Base-by-base conservation (phyloP, 805 yeast genomes). In the Saturnispora serradocipensis region DNA sequence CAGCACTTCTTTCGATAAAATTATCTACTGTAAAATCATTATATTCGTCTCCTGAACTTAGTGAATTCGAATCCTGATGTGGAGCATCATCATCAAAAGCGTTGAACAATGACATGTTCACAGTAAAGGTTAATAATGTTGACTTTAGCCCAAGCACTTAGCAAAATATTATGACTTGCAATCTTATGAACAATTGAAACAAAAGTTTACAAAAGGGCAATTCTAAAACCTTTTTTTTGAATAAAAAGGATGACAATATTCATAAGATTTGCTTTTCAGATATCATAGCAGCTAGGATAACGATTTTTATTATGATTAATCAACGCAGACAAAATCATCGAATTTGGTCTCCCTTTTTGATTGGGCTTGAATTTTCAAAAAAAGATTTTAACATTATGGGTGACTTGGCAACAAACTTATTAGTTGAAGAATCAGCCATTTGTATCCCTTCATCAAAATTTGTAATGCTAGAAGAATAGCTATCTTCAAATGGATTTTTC, bases 21-120 rank as follows among this genome's bases (percentile, higher is more conserved):
- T 39, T 22, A 6, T 28, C 20, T n/a, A 16, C 30, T n/a, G 30
- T 10, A 18, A 38, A 18, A 7, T 56, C 51, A 38, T 53, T 56
- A 25, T 54, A 56, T 2, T 59, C 59, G 28, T 59, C 62, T 13
- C 61, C 57, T 48, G 59, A 60, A 52, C 54, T 59, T 16, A 53
- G 46, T 4, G 58, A 59, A 48, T 53, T 55, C 5, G 24, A 7
- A 13, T 22, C 46, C 10, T 25, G 30, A 3, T 18, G 20, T 9
- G 32, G 16, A 24, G 27, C 28, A 38, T 44, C 40, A 2, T 43
- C 49, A 24, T 46, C 49, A n/a, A 46, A 27, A 5, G 38, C 34
- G 24, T 35, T 25, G 16, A 27, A 24, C 22, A 18, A 10, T 13
- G 48, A 28, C 38, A 36, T 46, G 15, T 18, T 18, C 11, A 18